A percentile compares a stretch with the other conserved stretches of the same genome.
phyloP scores from a whole-genome alignment of 495 filamentous ascomycete genomes.

The Letharia lupina region DNA sequence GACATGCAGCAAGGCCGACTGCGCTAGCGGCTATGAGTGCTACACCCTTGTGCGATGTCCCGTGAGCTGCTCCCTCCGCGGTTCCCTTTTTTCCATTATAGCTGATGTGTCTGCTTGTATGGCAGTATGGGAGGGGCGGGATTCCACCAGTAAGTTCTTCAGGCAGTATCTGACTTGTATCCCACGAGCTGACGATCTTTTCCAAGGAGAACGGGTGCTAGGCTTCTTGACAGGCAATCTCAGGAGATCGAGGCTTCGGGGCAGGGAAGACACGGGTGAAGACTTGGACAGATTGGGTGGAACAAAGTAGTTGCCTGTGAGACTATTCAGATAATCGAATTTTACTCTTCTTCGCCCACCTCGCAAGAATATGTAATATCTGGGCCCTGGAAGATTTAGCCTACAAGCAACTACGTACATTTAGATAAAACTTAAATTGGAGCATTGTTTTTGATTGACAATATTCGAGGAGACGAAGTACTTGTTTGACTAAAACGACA shows the following conservation, averaged over 20 bases:
- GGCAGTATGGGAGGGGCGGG: background rate
- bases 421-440: too few species aligned
- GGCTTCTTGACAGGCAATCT: background rate
- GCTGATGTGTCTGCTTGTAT: conserved; percentile 1
- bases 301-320: background rate
- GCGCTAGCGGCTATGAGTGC: conserved; percentile 8
- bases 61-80: background rate
- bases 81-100: background rate
- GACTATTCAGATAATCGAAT: background rate
- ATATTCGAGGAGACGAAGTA: too few species aligned
- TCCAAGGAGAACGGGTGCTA: conserved; percentile 5
- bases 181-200: background rate
- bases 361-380: background rate
- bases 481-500: too few species aligned
- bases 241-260: background rate
- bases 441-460: too few species aligned
- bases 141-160: background rate
- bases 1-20: conserved; percentile 1
- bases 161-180: background rate
- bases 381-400: too few species aligned
- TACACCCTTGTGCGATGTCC: conserved; percentile 7
- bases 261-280: background rate
- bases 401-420: too few species aligned
- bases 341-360: background rate
- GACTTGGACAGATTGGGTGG: background rate